A percentile compares a stretch with the other conserved stretches of the same genome.
These are phyloP conservation scores for Fusarium longipes DNA, from an alignment of 2,329 filamentous ascomycete species.

Conservation along the genomic window DNA sequence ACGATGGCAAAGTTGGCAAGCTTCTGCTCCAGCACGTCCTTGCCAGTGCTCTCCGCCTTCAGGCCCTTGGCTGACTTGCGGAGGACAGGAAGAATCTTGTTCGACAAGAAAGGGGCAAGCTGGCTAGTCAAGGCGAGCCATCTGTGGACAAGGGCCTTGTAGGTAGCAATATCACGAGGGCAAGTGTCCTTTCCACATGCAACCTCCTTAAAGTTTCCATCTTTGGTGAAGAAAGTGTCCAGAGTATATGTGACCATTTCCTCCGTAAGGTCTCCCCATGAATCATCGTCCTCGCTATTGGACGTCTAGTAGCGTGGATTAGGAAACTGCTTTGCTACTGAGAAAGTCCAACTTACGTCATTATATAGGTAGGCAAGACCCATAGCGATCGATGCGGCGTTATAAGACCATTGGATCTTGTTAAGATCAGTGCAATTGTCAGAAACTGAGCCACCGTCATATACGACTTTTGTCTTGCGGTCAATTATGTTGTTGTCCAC, in stretches of 20 bases:
- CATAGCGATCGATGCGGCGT: constrained; percentile 68
- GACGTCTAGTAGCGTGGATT: background rate
- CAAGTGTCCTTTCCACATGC: constrained; percentile 73
- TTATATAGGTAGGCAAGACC: constrained; percentile 78
- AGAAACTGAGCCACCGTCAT: constrained; percentile 68
- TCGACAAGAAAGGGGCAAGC: constrained; percentile 68
- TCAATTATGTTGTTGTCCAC: constrained; percentile 66
- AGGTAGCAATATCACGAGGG: constrained; percentile 75
- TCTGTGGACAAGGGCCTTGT: constrained; percentile 75
- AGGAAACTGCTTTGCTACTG: constrained; percentile 10
- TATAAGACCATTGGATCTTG: constrained; percentile 73
- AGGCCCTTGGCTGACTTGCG: constrained; percentile 54
- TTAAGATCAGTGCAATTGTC: constrained; percentile 71
- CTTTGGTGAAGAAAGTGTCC: constrained; percentile 60
- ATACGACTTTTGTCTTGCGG: constrained; percentile 68
- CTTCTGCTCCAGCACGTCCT: constrained; percentile 12
- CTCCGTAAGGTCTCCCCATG: constrained; percentile 67
- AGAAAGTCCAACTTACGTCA: constrained; percentile 52
- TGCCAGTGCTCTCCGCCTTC: background rate
- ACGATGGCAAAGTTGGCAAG: constrained; percentile 5
- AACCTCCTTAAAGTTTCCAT: constrained; percentile 70
- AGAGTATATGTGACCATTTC: constrained; percentile 63
- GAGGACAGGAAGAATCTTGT: constrained; percentile 68
- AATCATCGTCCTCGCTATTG: constrained; percentile 8
- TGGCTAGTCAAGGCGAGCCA: constrained; percentile 72